Percentiles rank a stretch among this genome's conserved stretches.
phyloP scores from a whole-genome alignment of 108 stramenopile species.

The Pelagomonas calceolata region DNA sequence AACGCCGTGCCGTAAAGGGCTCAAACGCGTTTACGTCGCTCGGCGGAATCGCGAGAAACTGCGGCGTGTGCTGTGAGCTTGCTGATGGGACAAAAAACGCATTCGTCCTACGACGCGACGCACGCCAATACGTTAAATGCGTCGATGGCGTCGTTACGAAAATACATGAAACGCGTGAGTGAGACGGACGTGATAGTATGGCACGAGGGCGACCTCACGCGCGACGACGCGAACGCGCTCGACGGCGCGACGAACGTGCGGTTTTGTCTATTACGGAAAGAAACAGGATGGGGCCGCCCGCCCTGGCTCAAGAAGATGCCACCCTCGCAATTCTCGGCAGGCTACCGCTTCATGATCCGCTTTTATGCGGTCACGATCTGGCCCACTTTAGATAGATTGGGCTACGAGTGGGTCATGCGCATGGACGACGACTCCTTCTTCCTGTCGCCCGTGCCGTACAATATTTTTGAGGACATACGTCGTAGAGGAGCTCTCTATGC shows the following conservation, averaged over 20 bases:
- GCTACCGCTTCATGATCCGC: conserved; percentile 61
- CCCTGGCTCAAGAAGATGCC: not conserved
- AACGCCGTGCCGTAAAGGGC: too few relatives aligned
- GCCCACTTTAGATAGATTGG: conserved; percentile 37
- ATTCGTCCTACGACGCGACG: not conserved
- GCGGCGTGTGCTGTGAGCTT: too few relatives aligned
- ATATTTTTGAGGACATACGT: conserved; percentile 58
- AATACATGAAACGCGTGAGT: not conserved
- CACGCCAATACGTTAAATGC: not conserved
- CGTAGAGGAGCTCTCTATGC: not conserved
- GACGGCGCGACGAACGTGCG: not conserved
- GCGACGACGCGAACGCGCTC: not conserved
- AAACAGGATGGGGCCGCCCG: not conserved
- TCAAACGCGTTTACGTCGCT: too few relatives aligned
- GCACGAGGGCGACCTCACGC: not conserved
- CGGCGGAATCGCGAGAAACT: too few relatives aligned
- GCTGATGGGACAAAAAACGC: not conserved
- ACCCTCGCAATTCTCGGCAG: conserved; percentile 1
- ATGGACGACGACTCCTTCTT: conserved; percentile 68
- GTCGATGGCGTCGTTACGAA: not conserved
- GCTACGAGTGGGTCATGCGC: conserved; percentile 58
- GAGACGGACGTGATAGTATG: not conserved
- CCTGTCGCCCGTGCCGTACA: conserved; percentile 48
- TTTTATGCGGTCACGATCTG: conserved; percentile 60
- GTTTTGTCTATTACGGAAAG: not conserved